Evolutionary conservation across 176 grass and related monocot genomes (phyloP).

Genomic region (Phoenix roebelenii): DNA sequence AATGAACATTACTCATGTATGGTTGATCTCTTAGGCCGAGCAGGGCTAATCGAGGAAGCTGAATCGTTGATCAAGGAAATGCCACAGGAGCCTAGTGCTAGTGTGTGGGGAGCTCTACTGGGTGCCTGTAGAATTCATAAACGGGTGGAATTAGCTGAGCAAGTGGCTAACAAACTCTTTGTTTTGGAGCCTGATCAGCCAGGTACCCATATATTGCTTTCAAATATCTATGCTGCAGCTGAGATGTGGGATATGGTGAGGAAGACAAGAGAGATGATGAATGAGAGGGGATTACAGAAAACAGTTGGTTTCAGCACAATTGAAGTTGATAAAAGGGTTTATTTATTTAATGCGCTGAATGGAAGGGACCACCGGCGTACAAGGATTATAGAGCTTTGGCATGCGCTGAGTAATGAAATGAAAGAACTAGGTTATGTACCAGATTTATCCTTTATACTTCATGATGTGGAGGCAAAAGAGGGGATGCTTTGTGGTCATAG

Average conservation of each 20-base stretch:
- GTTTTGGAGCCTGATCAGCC: conserved; percentile 13
- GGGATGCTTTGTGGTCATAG: conserved; percentile 8
- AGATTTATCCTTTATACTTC: neutral
- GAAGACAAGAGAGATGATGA: conserved; percentile 17
- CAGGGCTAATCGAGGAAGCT: conserved; percentile 14
- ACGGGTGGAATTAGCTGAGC: conserved; percentile 1
- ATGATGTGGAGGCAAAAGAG: conserved; percentile 10
- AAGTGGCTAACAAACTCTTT: conserved; percentile 15
- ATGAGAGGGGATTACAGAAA: conserved; percentile 1
- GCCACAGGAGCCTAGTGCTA: conserved; percentile 3
- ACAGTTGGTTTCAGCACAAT: conserved; percentile 18
- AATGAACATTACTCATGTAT: conserved; percentile 22
- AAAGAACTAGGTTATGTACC: conserved; percentile 9
- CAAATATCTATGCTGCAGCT: conserved; percentile 21
- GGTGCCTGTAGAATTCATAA: conserved; percentile 20
- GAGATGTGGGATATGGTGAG: conserved; percentile 26
- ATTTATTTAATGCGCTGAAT: neutral
- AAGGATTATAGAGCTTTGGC: neutral
- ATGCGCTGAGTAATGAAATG: neutral
- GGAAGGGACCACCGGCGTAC: neutral
- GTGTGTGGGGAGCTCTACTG: conserved; percentile 18
- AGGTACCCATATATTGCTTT: conserved; percentile 5
- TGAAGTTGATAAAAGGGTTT: conserved; percentile 11
- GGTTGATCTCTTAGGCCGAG: conserved; percentile 23
- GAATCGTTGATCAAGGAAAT: conserved; percentile 15